Evolutionary conservation across 768 basidiomycete genomes (phyloP), one percentile per base, ranked within the genome.

Genomic region (Boletus tomentosulus): DNA sequence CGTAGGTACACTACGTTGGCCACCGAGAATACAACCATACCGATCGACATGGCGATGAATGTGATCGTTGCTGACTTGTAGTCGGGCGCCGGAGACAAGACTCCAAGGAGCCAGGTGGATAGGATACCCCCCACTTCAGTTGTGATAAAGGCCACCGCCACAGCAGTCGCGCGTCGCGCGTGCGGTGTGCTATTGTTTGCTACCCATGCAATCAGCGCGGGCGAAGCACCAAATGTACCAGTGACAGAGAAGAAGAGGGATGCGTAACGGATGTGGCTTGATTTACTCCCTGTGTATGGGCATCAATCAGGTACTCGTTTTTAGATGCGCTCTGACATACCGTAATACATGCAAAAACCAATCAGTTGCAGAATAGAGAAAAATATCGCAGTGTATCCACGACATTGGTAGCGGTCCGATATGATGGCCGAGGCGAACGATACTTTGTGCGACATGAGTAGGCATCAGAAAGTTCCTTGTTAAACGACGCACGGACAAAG

Each of bases 141-240:
- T 72, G 78, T 71, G 55, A 78, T 78, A 53, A 80, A 80, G 1
- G 75, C 73, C 15, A 83, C 69, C 11, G 81, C 83, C 46, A 85
- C 74, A 24, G 76, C 73, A 2, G 83, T 83, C 1, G 83, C 85
- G 9, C 84, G 77, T 33, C 82, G 73, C 28, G 71, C 67, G 56
- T 82, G 75, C 0, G 84, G 84, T 5, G 79, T 70, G 9, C 78
- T 73, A 65, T 86, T 86, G 67, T 86, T 86, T 9, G 82, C 75
- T 43, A 74, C 69, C 85, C 85, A 86, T 0, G 84, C 76, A 0
- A 73, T 75, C 15, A 81, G 61, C 0, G 82, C 70, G 0, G 84
- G 82, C 1, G 77, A 78, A 1, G 73, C 64, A 25, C 74, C 66
- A 63, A 81, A 84, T 0, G 74, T 70, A 13, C 84, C 82, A 0